These are phyloP conservation scores for Plantago lanceolata DNA, from an alignment of 305 asterid genomes.

Conservation along the genomic window DNA sequence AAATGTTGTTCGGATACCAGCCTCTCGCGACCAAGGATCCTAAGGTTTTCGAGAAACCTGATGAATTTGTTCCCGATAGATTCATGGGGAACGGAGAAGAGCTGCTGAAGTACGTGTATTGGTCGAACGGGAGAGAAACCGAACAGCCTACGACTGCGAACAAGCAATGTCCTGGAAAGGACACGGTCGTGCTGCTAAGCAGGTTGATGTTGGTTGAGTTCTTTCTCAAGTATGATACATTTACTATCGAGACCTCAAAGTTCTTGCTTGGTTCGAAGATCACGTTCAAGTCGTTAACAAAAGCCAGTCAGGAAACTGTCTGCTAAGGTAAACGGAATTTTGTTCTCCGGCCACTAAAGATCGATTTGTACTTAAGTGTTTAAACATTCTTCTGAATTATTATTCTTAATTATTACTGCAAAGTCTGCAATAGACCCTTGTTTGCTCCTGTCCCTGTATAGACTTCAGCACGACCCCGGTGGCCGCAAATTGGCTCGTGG, in stretches of 20 bases:
- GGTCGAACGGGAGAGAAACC: conserved; percentile 47
- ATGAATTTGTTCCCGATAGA: conserved; percentile 34
- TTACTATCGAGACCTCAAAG: conserved; percentile 26
- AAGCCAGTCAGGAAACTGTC: conserved; percentile 7
- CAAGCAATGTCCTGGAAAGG: conserved; percentile 48
- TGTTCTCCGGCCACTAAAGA: too few species aligned
- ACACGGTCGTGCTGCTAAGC: conserved; percentile 31
- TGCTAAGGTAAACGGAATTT: too few species aligned
- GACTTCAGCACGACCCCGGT: too few species aligned
- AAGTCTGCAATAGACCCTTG: too few species aligned
- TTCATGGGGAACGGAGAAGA: conserved; percentile 37
- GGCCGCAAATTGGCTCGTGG: too few species aligned
- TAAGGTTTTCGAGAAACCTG: conserved; percentile 26
- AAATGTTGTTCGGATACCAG: conserved; percentile 45
- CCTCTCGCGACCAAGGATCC: conserved; percentile 38
- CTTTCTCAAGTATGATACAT: conserved; percentile 34
- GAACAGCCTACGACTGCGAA: conserved; percentile 35
- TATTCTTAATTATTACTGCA: too few species aligned
- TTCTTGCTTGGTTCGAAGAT: conserved; percentile 30
- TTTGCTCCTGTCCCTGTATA: too few species aligned
- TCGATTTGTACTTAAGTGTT: too few species aligned
- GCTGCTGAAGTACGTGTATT: conserved; percentile 36
- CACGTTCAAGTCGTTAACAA: conserved; percentile 32
- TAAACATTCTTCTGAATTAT: too few species aligned
- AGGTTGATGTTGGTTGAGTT: conserved; percentile 41